phyloP scores from a whole-genome alignment of 2,329 filamentous ascomycete species.

The Microdochium nivale region DNA sequence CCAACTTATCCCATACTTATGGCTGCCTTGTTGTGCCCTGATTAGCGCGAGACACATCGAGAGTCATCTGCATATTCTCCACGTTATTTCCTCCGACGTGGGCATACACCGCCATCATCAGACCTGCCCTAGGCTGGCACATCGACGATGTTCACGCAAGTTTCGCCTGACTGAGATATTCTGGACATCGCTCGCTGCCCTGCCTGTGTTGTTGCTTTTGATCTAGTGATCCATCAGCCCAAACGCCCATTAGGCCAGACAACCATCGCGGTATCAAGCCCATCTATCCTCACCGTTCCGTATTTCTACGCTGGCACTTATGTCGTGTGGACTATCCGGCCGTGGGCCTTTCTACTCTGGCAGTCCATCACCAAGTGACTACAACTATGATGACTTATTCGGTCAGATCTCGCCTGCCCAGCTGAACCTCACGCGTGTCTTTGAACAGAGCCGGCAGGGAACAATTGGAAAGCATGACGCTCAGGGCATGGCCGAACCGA shows the following conservation, averaged over 20 bases:
- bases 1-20: too few relatives aligned
- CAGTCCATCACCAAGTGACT: neutral
- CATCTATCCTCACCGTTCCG: too few relatives aligned
- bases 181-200: neutral
- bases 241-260: too few relatives aligned
- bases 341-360: conserved; percentile 10
- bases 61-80: too few relatives aligned
- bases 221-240: neutral
- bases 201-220: neutral
- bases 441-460: conserved; percentile 50
- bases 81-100: neutral
- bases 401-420: conserved; percentile 13
- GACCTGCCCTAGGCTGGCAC: neutral
- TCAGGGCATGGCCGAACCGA: conserved; percentile 33
- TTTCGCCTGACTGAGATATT: neutral
- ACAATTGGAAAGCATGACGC: conserved; percentile 37
- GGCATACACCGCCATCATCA: neutral
- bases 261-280: too few relatives aligned
- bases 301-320: conserved; percentile 7
- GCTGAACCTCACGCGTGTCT: conserved; percentile 55
- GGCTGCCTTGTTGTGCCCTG: too few relatives aligned
- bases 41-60: too few relatives aligned
- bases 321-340: conserved; percentile 20
- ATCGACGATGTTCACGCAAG: neutral
- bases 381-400: neutral